These are phyloP conservation scores for Ophiocordyceps australis DNA, from an alignment of 2,329 filamentous ascomycete genomes.

Conservation along the genomic window DNA sequence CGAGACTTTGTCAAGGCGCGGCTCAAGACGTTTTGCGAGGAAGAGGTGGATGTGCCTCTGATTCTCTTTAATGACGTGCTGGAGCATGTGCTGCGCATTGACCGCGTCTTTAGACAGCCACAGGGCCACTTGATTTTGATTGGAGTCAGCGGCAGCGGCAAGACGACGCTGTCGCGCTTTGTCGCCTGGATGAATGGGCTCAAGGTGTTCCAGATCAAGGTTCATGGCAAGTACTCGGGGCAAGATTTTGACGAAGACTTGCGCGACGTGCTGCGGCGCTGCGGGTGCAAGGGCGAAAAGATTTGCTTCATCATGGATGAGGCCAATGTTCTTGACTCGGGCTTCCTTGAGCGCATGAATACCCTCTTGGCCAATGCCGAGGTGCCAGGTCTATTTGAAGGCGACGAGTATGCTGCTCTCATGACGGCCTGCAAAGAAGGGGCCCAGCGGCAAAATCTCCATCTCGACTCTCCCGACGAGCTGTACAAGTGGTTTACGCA, in stretches of 20 bases:
- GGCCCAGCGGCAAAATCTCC: slow-evolving; percentile 82
- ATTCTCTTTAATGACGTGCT: slow-evolving; percentile 99
- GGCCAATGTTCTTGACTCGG: slow-evolving; percentile 93
- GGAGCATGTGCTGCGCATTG: slow-evolving; percentile 94
- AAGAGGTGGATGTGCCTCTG: slow-evolving; percentile 95
- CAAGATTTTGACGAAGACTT: slow-evolving; percentile 98
- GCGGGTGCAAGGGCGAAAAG: slow-evolving; percentile 96
- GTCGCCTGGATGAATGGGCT: slow-evolving; percentile 99
- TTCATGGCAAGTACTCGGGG: slow-evolving; percentile 93
- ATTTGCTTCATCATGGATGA: slow-evolving; percentile 99
- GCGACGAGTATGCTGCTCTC: slow-evolving; percentile 93
- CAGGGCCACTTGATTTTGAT: slow-evolving; percentile 97
- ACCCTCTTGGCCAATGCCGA: slow-evolving; percentile 97
- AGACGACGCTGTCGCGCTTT: slow-evolving; percentile 93
- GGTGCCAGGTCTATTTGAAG: slow-evolving; percentile 94
- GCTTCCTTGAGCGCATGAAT: slow-evolving; percentile 98
- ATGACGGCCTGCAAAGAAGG: slow-evolving; percentile 99
- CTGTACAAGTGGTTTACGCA: slow-evolving; percentile 99
- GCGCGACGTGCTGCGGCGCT: slow-evolving; percentile 78
- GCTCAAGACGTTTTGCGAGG: slow-evolving; percentile 95
- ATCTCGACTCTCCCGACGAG: slow-evolving; percentile 94
- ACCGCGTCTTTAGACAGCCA: slow-evolving; percentile 94
- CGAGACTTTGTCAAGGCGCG: slow-evolving; percentile 95
- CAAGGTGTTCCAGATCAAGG: slow-evolving; percentile 99
- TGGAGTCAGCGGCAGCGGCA: slow-evolving; percentile 94